A percentile compares a stretch with the other conserved stretches of the same genome.
Evolutionary conservation across 768 basidiomycete genomes (phyloP).

Genomic region (Erythrobasidium yunnanense): DNA sequence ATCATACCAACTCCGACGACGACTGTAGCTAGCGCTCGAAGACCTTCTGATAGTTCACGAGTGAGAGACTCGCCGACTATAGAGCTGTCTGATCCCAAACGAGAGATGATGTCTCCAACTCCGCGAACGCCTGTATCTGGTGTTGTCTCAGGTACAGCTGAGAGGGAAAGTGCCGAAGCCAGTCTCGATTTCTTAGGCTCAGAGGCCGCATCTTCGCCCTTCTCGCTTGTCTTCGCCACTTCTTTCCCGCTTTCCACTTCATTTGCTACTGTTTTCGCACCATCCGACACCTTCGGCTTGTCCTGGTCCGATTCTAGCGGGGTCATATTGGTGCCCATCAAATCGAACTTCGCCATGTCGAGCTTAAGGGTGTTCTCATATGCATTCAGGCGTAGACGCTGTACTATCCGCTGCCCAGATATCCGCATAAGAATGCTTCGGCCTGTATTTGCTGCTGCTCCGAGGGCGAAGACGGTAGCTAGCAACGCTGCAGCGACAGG

Average conservation of each 20-base stretch:
- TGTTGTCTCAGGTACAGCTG: not conserved
- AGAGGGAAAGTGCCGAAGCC: not conserved
- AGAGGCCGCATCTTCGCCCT: not conserved
- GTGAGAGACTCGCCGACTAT: conserved; percentile 62
- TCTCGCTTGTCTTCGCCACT: not conserved
- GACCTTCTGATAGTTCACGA: conserved; percentile 47
- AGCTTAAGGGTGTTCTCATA: conserved; percentile 74
- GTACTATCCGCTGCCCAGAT: conserved; percentile 83
- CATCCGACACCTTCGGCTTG: not conserved
- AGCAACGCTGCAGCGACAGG: conserved; percentile 68
- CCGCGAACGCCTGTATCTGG: conserved; percentile 43
- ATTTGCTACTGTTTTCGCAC: too few relatives aligned
- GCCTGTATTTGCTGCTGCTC: conserved; percentile 74
- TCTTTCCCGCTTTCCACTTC: not conserved
- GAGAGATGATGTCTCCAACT: conserved; percentile 84
- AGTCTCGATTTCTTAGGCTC: not conserved
- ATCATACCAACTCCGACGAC: conserved; percentile 96
- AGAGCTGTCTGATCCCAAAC: conserved; percentile 78
- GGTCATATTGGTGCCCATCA: conserved; percentile 13
- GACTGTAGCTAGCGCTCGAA: conserved; percentile 71
- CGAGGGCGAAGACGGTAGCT: conserved; percentile 67
- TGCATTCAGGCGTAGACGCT: conserved; percentile 66
- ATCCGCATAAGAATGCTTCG: conserved; percentile 75
- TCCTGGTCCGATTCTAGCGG: not conserved
- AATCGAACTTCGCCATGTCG: conserved; percentile 86